Evolutionary conservation across 371 early-diverging fungal species (phyloP), one percentile per base, ranked within the genome.

Genomic region (Saksenaea oblongispora): DNA sequence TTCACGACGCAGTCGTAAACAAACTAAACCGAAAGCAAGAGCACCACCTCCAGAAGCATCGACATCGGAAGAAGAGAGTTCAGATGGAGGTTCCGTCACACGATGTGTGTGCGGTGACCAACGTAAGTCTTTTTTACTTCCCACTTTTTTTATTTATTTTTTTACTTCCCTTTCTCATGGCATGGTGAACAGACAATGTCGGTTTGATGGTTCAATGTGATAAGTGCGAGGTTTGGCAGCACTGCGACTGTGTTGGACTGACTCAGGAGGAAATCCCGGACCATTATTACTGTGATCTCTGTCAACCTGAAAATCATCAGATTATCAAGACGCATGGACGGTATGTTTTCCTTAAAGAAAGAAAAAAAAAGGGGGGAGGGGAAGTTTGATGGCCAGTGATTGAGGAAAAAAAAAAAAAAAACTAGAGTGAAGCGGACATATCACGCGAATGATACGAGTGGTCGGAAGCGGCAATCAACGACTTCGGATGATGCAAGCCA

Each of bases 181-280:
- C 44, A 24, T 60, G 34, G 28, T 31, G 34, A 56, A 56, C 73
- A 86, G 88, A 91, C 68, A 88, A 88, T 70, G 81, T 85, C 11
- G 94, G 91, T 41, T 71, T 89, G 41, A 95, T 94, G 94, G 91
- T 95, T 34, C 92, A 93, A 74, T 95, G 95, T 76, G 95, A 95
- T 62, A 82, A 84, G 14, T 95, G 95, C 71, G 85, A 89, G 66
- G 93, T 93, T 11, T 95, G 95, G 95, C 95, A 95, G 73, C 95
- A 95, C 71, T 90, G 90, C 64, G 85, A 88, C 28, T 95, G 95
- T 70, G 89, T 95, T 64, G 91, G 92, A 17, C 57, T 80, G 42
- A 77, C 84, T 9, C 78, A 85, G 56, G 84, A 88, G 62, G 85
- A 88, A 53, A 77, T 90, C 31, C 95, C 95, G 10, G 90, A 93